Base-by-base conservation (phyloP, 192 early-diverging fungal species). In the Coemansia sp. region DNA sequence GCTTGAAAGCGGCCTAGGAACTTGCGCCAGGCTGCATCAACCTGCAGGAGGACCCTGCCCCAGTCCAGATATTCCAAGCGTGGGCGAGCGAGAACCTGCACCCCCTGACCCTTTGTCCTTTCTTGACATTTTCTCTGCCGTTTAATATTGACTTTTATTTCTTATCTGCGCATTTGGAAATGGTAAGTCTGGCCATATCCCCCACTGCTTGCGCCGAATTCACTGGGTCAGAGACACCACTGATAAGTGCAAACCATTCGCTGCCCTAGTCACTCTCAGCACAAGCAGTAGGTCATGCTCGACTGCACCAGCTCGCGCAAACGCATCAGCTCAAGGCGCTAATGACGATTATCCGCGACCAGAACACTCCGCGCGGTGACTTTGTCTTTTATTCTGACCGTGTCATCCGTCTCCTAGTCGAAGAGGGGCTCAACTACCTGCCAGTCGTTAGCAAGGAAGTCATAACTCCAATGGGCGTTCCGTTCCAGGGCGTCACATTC, bases 311-410 rank as follows among this genome's bases (percentile, higher is more conserved):
- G 48, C 87, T 93, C 59, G 77, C 85, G 62, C 88, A 88, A 66
- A 92, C 87, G 8, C 85, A 88, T 60, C 91, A 94, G 79, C 86
- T 94, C 35, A 89, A 89, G 79, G 93, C 88, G 7, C 79, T 90
- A 60, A 90, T 91, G 81, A 92, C 94, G 64, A 93, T 96, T 51
- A 94, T 98, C 64, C 88, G 95, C 50, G 85, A 88, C 77, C 86
- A 88, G 48, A 67, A 88, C 56, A 95, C 96, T 0, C 73, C 82
- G 69, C 89, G 96, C 31, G 87, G 87, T 41, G 96, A 98, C 79
- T 98, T 98, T 83, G 94, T 98, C 61, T 98, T 98, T 84, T 93
- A 94, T 81, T 88, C 93, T 24, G 91, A 94, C 79, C 87, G 93
- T 45, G 88, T 93, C 53, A 93, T 91, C 70, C 88, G 96, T 17